These are phyloP conservation scores for Aristolochia fimbriata DNA, from an alignment of 164 flowering plant genomes.

Conservation along the genomic window DNA sequence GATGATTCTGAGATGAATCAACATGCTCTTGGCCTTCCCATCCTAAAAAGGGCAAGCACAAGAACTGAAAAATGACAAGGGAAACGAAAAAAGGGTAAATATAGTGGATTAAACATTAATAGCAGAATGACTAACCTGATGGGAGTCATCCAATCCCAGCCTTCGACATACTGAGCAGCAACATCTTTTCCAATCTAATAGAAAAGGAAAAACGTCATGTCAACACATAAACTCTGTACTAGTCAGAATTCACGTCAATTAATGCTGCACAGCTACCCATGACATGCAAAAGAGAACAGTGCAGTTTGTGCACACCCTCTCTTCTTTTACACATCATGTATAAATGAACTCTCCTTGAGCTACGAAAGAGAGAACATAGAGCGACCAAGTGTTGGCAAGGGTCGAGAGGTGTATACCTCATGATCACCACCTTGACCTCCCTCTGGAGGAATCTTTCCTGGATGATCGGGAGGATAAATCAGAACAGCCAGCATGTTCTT, in stretches of 20 bases:
- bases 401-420: constrained; percentile 58
- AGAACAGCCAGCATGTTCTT: constrained; percentile 79
- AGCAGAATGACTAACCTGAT: constrained; percentile 46
- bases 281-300: too few species aligned
- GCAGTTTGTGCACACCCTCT: too few species aligned
- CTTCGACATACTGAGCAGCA: constrained; percentile 96
- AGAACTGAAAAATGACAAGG: neutral
- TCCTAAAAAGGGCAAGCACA: neutral
- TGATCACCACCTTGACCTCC: constrained; percentile 99
- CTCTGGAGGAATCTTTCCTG: constrained; percentile 75
- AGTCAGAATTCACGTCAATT: too few species aligned
- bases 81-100: neutral
- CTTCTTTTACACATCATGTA: too few species aligned
- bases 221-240: too few species aligned
- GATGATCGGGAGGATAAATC: constrained; percentile 91
- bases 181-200: constrained; percentile 94
- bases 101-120: neutral
- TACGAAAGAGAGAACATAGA: neutral
- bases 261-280: too few species aligned
- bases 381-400: neutral
- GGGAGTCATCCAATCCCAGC: constrained; percentile 99
- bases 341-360: neutral
- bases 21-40: too few species aligned
- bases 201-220: neutral
- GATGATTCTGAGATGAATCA: too few species aligned